These are phyloP conservation scores for Thalassiosira profunda DNA, from an alignment of 108 stramenopile species.

Conservation along the genomic window DNA sequence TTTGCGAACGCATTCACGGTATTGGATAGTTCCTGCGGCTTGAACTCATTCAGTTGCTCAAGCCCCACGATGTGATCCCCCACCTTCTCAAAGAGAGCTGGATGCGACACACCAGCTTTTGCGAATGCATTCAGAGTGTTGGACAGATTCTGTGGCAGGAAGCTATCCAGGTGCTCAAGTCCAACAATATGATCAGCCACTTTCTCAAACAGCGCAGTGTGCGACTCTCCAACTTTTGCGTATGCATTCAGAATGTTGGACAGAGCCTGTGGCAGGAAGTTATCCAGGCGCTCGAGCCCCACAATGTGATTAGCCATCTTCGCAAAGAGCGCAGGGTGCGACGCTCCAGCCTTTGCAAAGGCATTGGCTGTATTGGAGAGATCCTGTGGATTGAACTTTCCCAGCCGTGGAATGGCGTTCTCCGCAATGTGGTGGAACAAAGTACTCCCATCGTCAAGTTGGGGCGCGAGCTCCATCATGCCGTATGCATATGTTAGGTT, in stretches of 20 bases:
- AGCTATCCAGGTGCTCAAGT: too few relatives aligned
- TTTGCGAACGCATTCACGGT: slow-evolving; percentile 80
- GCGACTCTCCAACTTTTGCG: slow-evolving; percentile 74
- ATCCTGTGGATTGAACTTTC: too few relatives aligned
- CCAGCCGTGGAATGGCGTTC: too few relatives aligned
- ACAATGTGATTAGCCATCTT: slow-evolving; percentile 68
- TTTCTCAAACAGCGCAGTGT: slow-evolving; percentile 70
- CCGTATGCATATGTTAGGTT: too few relatives aligned
- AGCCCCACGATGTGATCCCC: too few relatives aligned
- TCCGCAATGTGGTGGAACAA: too few relatives aligned
- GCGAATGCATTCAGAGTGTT: slow-evolving; percentile 86
- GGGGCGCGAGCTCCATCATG: too few relatives aligned
- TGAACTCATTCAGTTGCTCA: too few relatives aligned
- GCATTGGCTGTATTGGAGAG: slow-evolving; percentile 78
- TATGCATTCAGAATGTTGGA: slow-evolving; percentile 83
- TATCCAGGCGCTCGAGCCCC: too few relatives aligned
- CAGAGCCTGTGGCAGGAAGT: too few relatives aligned
- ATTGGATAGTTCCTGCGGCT: slow-evolving; percentile 82
- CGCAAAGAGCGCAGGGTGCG: slow-evolving; percentile 78
- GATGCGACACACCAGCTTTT: slow-evolving; percentile 79
- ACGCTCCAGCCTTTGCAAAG: slow-evolving; percentile 75
- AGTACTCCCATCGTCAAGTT: too few relatives aligned
- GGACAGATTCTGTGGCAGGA: slow-evolving; percentile 67
- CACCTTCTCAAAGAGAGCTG: slow-evolving; percentile 64
- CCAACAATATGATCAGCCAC: slow-evolving; percentile 77